Conservation (phyloP, 2,329 filamentous ascomycete genomes). For the Cladophialophora yegresii region DNA sequence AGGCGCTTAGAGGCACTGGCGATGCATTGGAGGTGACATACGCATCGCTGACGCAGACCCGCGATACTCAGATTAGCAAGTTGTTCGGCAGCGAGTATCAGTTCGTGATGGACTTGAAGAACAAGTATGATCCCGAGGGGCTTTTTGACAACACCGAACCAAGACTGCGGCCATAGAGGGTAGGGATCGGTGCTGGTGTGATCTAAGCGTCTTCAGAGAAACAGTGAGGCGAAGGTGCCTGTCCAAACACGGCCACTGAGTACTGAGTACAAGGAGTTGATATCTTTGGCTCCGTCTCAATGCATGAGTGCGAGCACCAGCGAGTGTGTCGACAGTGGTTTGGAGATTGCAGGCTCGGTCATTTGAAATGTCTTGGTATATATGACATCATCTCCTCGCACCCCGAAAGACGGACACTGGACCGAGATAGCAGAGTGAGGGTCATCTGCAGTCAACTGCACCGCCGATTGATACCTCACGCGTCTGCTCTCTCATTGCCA, state of each 20-base stretch:
- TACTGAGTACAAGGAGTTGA: too few species aligned
- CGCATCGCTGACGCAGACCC: constrained; percentile 12
- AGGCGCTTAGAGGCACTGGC: constrained; percentile 7
- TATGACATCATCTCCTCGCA: constrained; percentile 10
- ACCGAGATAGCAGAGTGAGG: neutral
- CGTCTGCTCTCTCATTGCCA: neutral
- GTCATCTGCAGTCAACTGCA: neutral
- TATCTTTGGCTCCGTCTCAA: neutral
- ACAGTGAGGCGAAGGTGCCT: too few species aligned
- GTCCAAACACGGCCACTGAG: too few species aligned
- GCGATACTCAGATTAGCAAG: constrained; percentile 6
- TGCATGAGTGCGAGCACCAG: too few species aligned
- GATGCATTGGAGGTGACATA: constrained; percentile 7
- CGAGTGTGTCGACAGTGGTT: neutral
- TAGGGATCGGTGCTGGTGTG: too few species aligned
- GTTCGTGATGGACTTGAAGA: constrained; percentile 19
- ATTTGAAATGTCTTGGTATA: constrained; percentile 4
- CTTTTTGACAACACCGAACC: constrained; percentile 12
- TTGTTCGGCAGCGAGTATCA: constrained; percentile 4
- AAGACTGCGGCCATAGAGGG: constrained; percentile 6
- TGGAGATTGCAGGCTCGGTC: neutral
- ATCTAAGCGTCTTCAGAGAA: too few species aligned
- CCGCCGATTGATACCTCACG: neutral
- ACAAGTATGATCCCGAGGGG: constrained; percentile 14
- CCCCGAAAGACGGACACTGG: too few species aligned